Percentiles rank a stretch among this genome's conserved stretches.
These are phyloP conservation scores for Botrytis fabae DNA, from an alignment of 2,329 filamentous ascomycete species.

Conservation along the genomic window DNA sequence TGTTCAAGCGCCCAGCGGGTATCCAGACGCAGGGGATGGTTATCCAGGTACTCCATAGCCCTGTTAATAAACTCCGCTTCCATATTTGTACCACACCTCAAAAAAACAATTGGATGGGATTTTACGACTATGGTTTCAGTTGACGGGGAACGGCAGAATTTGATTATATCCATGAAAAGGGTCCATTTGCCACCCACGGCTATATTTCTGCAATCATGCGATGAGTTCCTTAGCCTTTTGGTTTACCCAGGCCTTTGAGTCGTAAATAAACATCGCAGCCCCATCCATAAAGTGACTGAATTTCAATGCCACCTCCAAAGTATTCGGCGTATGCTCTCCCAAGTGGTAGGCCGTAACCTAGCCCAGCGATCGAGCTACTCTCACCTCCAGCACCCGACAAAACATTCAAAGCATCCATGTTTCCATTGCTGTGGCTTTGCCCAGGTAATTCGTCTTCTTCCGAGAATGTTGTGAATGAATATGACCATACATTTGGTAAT, in stretches of 20 bases:
- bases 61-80: constrained; percentile 4
- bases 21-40: background rate
- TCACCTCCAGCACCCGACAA: constrained; percentile 72
- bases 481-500: constrained; percentile 88
- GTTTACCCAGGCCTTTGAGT: constrained; percentile 44
- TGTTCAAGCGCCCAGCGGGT: background rate
- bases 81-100: constrained; percentile 1
- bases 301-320: constrained; percentile 89
- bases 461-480: constrained; percentile 95
- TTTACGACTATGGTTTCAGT: background rate
- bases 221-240: background rate
- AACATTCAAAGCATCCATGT: constrained; percentile 69
- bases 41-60: background rate
- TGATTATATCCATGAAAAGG: too few relatives aligned
- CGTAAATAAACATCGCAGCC: constrained; percentile 67
- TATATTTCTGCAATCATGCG: too few relatives aligned
- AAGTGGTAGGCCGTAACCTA: constrained; percentile 89
- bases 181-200: too few relatives aligned
- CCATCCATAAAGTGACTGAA: constrained; percentile 97
- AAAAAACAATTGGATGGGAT: constrained; percentile 12
- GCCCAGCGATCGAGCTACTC: constrained; percentile 81
- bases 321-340: constrained; percentile 96
- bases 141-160: too few relatives aligned
- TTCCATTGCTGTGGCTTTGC: constrained; percentile 45
- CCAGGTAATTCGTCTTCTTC: constrained; percentile 52